Base-by-base conservation (phyloP, 2,329 filamentous ascomycete genomes). In the Penicillium aurantiogriseum region DNA sequence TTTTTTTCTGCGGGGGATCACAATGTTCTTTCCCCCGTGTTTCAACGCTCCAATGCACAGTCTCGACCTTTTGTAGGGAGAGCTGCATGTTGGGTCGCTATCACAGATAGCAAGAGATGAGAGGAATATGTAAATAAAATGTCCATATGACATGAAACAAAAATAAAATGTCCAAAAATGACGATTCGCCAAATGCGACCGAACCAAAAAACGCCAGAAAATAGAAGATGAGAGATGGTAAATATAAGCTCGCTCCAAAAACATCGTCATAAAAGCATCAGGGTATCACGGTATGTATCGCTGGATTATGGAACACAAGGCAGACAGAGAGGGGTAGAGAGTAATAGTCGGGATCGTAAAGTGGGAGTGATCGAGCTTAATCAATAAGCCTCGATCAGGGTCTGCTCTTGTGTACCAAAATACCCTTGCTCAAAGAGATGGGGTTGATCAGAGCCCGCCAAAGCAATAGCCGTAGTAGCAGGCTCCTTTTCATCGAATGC, bases 401-500 rank as follows among this genome's bases (percentile, higher is more conserved):
- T 73, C 63, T 73, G 70, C 64, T 76, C 70, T 66, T 74, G 71
- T 54, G 79, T 73, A 60, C 79, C 72, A 67, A 79, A 82, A 71
- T 79, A 82, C 60, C 75, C 76, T 56, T 79, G 71, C 54, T 81
- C 79, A 62, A 81, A 78, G 64, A 81, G 75, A 58, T 71, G 65
- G 49, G 68, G 55, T 57, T 77, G 73, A 51, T 77, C 72, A 39
- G 71, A 64, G 38, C 66, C 69, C 2, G 70, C 63, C 52, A 76
- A 63, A 9, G 70, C 61, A 56, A 78, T 76, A 5, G 76, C 75
- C 31, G 74, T 74, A 59, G 78, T 74, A 56, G 71, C 74, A 63
- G 74, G 63, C 62, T 85, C 78, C 78, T 87, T 84, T 66, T 84
- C 80, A 45, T 82, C 77, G 69, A 91, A 89, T 40, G 81, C 76